Base-by-base conservation (phyloP, 768 basidiomycete genomes). In the Phallus indusiatus region DNA sequence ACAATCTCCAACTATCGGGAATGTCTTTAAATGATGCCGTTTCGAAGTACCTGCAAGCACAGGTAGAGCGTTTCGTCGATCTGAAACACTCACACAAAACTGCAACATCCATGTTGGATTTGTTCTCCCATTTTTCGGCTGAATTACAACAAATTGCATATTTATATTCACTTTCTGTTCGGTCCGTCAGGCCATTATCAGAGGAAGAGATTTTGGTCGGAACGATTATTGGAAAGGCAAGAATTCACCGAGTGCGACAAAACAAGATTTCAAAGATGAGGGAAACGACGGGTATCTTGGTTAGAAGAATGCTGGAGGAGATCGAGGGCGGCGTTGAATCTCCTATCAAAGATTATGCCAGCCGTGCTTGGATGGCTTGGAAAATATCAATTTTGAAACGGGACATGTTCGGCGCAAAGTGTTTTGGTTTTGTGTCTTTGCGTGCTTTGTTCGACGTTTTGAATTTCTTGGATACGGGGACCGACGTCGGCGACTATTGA, bases 191-290 rank as follows among this genome's bases (percentile, higher is more conserved):
- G 1, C 72, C 72, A 54, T 70, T 86, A 1, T 78, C 78, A 12
- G 84, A 87, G 64, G 83, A 81, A 65, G 86, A 86, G 67, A 82
- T 78, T 0, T 69, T 83, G 1, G 68, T 86, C 14, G 85, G 86
- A 0, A 85, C 85, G 0, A 86, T 87, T 60, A 72, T 79, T 0
- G 82, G 82, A 21, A 83, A 83, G 60, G 81, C 75, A 16, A 79
- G 82, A 0, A 82, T 85, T 63, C 78, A 78, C 16, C 74, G 81
- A 11, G 75, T 72, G 58, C 74, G 84, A 18, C 75, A 70, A 59
- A 80, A 84, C 36, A 65, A 74, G 37, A 86, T 84, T 64, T 72
- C 81, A 0, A 75, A 4, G 20, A 51, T 87, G 56, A 73, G 83
- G 50, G 83, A 83, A 50, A 76, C 77, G 55, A 83, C 80, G 0